Base-by-base conservation (phyloP, 2,329 filamentous ascomycete genomes). In the Colletotrichum lupini region DNA sequence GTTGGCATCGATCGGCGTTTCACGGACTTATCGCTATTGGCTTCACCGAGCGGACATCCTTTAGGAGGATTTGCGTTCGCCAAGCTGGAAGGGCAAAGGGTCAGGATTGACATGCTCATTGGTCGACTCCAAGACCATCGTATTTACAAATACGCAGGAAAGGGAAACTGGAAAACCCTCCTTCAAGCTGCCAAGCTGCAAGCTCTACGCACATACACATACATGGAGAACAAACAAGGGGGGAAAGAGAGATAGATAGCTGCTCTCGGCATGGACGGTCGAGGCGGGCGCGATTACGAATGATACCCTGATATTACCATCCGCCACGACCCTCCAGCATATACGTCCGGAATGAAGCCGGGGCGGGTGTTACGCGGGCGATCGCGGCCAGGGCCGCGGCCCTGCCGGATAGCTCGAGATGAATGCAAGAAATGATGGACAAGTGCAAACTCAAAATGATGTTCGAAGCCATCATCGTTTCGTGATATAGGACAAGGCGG, bases 301-400 rank as follows among this genome's bases (percentile, higher is more conserved):
- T 68, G 68, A 72, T 72, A 74, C 72, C 72, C 72, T 58, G 30
- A 72, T n/a, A 74, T 68, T 74, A 70, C 66, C 32, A 37, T 28
- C 35, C 35, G 59, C 49, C 19, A 59, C 22, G 53, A 30, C 8
- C 28, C 37, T 35, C 28, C 37, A 32, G 60, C 12, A 65, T 49
- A 11, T 65, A 55, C 46, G 32, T 46, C 60, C 55, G 60, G 49
- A 61, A 70, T 37, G 24, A 60, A 70, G 60, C 70, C 67, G 61
- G 60, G 22, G 32, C 55, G 46, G 70, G 53, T 52, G 67, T 60
- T 61, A 56, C 26, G 49, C 26, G 11, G 42, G 12, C 30, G 58
- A 66, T 63, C 37, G 46, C 42, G 46, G 61, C 66, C 57, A 52
- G 60, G 53, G 53, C 66, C 52, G 24, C 52, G 52, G 52, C 28